A percentile compares a stretch with the other conserved stretches of the same genome.
Evolutionary conservation across 805 yeast genomes (phyloP).

Genomic region (Starmera quercuum): DNA sequence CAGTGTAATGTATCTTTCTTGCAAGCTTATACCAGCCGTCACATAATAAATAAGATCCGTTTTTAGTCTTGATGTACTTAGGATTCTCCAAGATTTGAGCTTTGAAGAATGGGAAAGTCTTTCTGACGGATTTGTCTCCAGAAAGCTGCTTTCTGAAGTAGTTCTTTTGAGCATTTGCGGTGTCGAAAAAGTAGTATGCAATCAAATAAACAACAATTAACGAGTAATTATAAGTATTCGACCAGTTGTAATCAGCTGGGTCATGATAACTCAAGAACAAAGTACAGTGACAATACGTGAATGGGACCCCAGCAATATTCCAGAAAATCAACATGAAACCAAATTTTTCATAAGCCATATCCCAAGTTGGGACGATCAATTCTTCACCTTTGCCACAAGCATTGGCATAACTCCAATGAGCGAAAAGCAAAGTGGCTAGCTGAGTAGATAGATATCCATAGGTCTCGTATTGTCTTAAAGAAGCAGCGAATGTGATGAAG

Average conservation of each 20-base stretch:
- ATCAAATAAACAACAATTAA: constrained; percentile 49
- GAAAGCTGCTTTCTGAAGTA: constrained; percentile 77
- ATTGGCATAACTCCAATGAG: constrained; percentile 92
- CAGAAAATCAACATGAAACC: constrained; percentile 99
- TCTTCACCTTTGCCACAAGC: constrained; percentile 98
- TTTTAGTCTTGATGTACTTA: constrained; percentile 71
- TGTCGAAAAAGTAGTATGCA: constrained; percentile 91
- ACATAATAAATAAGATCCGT: constrained; percentile 76
- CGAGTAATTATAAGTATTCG: constrained; percentile 47
- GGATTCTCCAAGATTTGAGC: constrained; percentile 79
- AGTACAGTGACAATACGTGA: constrained; percentile 93
- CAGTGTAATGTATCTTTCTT: constrained; percentile 91
- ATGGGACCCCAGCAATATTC: constrained; percentile 99
- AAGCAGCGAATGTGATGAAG: constrained; percentile 67
- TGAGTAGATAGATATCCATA: constrained; percentile 80
- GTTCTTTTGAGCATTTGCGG: constrained; percentile 92
- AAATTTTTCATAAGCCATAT: constrained; percentile 97
- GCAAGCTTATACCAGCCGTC: constrained; percentile 96
- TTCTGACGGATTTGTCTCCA: constrained; percentile 72
- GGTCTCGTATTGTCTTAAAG: constrained; percentile 69
- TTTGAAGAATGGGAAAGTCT: constrained; percentile 91
- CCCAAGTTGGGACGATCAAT: constrained; percentile 96
- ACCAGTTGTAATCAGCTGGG: constrained; percentile 77
- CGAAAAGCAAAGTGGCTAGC: constrained; percentile 62
- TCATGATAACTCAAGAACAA: constrained; percentile 75